phyloP scores from a whole-genome alignment of 1,284 basidiomycete species.

The Sporisorium exsertum region DNA sequence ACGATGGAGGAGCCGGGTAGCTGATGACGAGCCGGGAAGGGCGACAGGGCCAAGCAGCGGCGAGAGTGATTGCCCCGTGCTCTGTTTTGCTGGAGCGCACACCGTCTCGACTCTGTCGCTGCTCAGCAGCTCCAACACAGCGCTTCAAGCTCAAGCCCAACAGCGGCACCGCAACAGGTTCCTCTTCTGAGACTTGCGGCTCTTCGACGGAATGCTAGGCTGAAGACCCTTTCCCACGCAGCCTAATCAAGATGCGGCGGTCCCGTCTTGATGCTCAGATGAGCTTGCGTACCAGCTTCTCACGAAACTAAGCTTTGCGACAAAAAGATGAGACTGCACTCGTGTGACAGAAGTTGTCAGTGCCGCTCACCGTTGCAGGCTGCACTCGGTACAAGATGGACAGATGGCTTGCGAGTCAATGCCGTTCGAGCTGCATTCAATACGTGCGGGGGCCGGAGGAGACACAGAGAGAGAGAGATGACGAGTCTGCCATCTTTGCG shows the following conservation, averaged over 20 bases:
- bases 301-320: not conserved
- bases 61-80: slow-evolving; percentile 14
- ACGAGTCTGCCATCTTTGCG: not conserved
- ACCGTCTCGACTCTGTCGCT: too few relatives aligned
- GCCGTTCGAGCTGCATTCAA: too few relatives aligned
- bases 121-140: not conserved
- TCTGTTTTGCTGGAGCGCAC: slow-evolving; percentile 4
- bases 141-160: too few relatives aligned
- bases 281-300: not conserved
- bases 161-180: not conserved
- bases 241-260: not conserved
- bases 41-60: not conserved
- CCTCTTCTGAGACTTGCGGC: slow-evolving; percentile 3
- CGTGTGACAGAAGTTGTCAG: not conserved
- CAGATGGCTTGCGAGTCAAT: not conserved
- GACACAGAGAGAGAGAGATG: not conserved
- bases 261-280: not conserved
- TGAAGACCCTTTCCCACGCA: not conserved
- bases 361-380: too few relatives aligned
- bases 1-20: too few relatives aligned
- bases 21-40: too few relatives aligned
- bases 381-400: not conserved
- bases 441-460: too few relatives aligned
- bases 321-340: not conserved
- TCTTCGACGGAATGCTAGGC: not conserved